phyloP scores from a whole-genome alignment of 208 protist species.

The Trypanosoma avium region DNA sequence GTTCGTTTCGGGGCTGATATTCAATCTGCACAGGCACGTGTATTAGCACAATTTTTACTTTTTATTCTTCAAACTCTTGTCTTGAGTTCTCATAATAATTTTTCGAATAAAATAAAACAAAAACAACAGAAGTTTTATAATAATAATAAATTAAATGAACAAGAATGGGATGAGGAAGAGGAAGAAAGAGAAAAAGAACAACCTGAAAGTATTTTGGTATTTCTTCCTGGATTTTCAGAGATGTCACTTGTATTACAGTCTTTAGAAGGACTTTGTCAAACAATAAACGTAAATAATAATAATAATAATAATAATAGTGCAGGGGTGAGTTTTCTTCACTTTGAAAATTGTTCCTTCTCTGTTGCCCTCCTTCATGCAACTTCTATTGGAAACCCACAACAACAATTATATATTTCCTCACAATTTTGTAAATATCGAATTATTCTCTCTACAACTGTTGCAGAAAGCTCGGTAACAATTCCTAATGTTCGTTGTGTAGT shows the following conservation, averaged over 20 bases:
- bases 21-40: conserved; percentile 25
- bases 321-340: conserved; percentile 30
- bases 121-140: not conserved
- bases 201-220: conserved; percentile 63
- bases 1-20: conserved; percentile 24
- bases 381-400: conserved; percentile 62
- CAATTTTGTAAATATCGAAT: conserved; percentile 45
- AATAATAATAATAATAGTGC: not conserved
- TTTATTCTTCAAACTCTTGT: conserved; percentile 44
- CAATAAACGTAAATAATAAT: not conserved
- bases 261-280: conserved; percentile 44
- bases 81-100: not conserved
- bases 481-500: conserved; percentile 65
- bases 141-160: not conserved
- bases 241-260: conserved; percentile 59
- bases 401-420: conserved; percentile 41
- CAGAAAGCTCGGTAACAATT: conserved; percentile 83
- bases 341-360: conserved; percentile 53
- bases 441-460: conserved; percentile 70
- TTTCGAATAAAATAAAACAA: too few relatives aligned
- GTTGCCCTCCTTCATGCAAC: conserved; percentile 59
- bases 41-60: conserved; percentile 45
- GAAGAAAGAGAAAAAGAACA: not conserved
- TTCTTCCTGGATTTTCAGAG: conserved; percentile 74
- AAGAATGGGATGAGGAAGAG: not conserved